These are phyloP conservation scores for Daldinia vernicosa DNA, from an alignment of 495 filamentous ascomycete genomes.

Conservation along the genomic window DNA sequence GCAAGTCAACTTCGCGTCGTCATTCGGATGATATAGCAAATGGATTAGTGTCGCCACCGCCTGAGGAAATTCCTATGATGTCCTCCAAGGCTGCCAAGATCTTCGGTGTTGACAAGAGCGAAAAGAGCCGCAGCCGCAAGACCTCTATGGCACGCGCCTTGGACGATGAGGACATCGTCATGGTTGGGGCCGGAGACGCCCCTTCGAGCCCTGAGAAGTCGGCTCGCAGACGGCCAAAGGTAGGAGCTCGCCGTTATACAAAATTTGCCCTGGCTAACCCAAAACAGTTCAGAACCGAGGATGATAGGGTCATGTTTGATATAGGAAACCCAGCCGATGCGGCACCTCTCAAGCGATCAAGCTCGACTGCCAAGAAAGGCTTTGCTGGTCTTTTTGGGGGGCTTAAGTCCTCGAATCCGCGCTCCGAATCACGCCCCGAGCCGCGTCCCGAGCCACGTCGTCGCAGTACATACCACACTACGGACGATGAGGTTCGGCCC, in stretches of 20 bases:
- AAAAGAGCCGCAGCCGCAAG: conserved; percentile 52
- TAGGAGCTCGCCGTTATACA: conserved; percentile 37
- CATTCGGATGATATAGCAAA: conserved; percentile 56
- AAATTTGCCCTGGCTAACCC: conserved; percentile 36
- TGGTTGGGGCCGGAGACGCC: conserved; percentile 55
- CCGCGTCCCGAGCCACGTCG: conserved; percentile 55
- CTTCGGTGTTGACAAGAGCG: conserved; percentile 55
- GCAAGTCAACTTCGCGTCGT: conserved; percentile 57
- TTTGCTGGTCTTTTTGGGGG: conserved; percentile 56
- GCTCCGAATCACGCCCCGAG: conserved; percentile 50
- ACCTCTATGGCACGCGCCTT: conserved; percentile 19
- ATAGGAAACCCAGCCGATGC: conserved; percentile 42
- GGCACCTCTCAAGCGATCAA: conserved; percentile 52
- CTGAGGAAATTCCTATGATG: conserved; percentile 54
- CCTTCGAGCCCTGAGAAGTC: conserved; percentile 55
- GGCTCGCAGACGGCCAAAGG: conserved; percentile 57
- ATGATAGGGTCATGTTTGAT: conserved; percentile 53
- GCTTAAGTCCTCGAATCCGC: conserved; percentile 48
- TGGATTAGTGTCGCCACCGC: conserved; percentile 59
- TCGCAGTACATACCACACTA: conserved; percentile 53
- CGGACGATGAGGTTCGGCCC: conserved; percentile 51
- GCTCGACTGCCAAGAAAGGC: conserved; percentile 54
- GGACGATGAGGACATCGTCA: conserved; percentile 58
- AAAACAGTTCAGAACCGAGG: conserved; percentile 46
- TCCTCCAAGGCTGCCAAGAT: conserved; percentile 63